Evolutionary conservation across 2,329 filamentous ascomycete species (phyloP).

Genomic region (Trichophyton simii): DNA sequence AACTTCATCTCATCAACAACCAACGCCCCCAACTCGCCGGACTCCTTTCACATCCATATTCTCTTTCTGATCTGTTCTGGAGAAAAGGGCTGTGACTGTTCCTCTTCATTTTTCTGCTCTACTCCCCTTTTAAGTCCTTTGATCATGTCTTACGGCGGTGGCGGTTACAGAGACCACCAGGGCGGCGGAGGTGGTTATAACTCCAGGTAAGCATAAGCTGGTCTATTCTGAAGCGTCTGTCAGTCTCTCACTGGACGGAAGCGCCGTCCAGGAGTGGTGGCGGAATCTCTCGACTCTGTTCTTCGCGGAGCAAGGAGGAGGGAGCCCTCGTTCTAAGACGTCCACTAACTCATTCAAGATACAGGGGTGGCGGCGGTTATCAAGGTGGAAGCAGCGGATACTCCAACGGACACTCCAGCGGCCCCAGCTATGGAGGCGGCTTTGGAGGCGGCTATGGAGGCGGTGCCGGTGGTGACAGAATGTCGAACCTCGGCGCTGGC

Average conservation of each 20-base stretch:
- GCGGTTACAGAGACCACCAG: conserved; percentile 24
- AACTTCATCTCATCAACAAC: not conserved
- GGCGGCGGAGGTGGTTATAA: conserved; percentile 38
- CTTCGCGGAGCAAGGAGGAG: not conserved
- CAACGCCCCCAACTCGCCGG: conserved; percentile 18
- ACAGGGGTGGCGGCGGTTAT: conserved; percentile 17
- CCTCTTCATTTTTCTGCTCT: conserved; percentile 4
- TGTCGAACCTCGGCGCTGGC: conserved; percentile 78
- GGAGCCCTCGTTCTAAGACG: not conserved
- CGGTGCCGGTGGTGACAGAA: conserved; percentile 69
- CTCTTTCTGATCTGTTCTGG: conserved; percentile 6
- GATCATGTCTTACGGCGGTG: conserved; percentile 57
- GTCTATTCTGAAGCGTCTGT: not conserved
- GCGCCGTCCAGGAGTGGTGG: not conserved
- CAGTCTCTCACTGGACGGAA: not conserved
- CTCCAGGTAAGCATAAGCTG: not conserved
- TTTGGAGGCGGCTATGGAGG: conserved; percentile 20
- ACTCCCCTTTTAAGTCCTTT: conserved; percentile 9
- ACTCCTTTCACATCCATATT: conserved; percentile 16
- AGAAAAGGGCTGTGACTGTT: conserved; percentile 16
- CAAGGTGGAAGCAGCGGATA: conserved; percentile 36
- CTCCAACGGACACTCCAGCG: conserved; percentile 35
- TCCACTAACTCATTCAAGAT: conserved; percentile 18
- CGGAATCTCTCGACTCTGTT: not conserved
- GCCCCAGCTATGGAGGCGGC: conserved; percentile 25